Conservation (phyloP, 169 alveolate species). For the Plasmodium gonderi region DNA sequence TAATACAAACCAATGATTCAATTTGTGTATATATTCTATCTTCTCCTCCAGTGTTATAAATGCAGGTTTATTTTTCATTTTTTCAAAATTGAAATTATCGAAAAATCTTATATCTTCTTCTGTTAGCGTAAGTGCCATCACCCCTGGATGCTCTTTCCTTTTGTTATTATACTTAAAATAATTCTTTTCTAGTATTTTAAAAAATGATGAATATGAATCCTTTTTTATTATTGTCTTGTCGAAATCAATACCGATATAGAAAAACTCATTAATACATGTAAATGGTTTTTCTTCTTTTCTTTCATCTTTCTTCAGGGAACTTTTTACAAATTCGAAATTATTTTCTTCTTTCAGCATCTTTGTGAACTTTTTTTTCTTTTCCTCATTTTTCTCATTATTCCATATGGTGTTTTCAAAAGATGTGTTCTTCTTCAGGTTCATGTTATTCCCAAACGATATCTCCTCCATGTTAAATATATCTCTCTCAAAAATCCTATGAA, state of each 20-base stretch:
- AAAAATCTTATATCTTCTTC: conserved; percentile 34
- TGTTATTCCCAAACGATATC: neutral
- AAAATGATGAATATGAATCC: conserved; percentile 38
- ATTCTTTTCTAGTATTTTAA: neutral
- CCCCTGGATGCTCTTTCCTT: neutral
- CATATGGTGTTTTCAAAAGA: no score
- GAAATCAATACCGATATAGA: conserved; percentile 42
- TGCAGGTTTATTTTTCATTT: conserved; percentile 1
- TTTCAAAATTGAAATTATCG: conserved; percentile 8
- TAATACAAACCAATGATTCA: conserved; percentile 9
- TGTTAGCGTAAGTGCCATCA: no score
- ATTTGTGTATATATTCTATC: neutral
- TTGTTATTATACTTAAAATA: neutral
- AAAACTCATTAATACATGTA: conserved; percentile 33
- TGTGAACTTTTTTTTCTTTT: neutral
- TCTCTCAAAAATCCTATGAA: neutral
- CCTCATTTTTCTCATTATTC: neutral
- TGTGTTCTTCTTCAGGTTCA: no score
- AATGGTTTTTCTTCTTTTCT: neutral
- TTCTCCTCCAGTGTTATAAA: conserved; percentile 34
- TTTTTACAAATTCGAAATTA: no score
- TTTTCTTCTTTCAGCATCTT: no score
- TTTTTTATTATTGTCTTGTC: conserved; percentile 53
- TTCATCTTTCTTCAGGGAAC: neutral
- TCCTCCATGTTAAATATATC: neutral